A percentile compares a stretch with the other conserved stretches of the same genome.
phyloP scores from a whole-genome alignment of 352 stramenopile species.

The Globisporangium rhizosaccharum region DNA sequence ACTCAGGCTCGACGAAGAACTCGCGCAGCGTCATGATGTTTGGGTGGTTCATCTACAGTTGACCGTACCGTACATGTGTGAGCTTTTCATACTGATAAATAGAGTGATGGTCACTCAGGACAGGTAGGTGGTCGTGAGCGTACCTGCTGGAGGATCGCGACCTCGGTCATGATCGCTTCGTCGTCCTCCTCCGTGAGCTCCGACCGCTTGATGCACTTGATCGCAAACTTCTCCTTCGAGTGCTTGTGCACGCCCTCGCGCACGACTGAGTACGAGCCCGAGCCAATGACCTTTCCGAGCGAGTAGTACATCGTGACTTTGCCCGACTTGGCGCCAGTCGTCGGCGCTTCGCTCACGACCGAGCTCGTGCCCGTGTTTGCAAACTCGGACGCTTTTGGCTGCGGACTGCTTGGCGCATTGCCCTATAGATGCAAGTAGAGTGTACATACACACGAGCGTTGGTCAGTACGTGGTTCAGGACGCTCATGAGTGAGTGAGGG shows the following conservation, averaged over 20 bases:
- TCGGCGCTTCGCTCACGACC: constrained; percentile 16
- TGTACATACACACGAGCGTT: background rate
- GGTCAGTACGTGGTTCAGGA: background rate
- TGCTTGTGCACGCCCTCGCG: constrained; percentile 75
- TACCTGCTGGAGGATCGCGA: constrained; percentile 70
- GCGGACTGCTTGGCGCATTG: constrained; percentile 9
- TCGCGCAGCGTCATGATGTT: constrained; percentile 90
- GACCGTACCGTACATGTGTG: background rate
- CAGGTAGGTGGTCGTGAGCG: background rate
- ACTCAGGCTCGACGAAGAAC: constrained; percentile 86
- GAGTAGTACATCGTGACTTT: constrained; percentile 72
- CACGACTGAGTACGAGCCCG: constrained; percentile 88
- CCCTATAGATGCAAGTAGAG: background rate
- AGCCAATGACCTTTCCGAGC: constrained; percentile 81
- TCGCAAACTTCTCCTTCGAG: constrained; percentile 78
- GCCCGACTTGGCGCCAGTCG: constrained; percentile 19
- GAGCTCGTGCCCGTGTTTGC: constrained; percentile 10
- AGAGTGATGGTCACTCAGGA: background rate
- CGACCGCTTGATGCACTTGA: constrained; percentile 89
- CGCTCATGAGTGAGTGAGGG: background rate
- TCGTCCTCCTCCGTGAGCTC: constrained; percentile 75
- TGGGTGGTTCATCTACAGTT: constrained; percentile 65
- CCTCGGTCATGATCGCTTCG: constrained; percentile 69
- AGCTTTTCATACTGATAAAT: background rate
- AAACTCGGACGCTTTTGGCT: constrained; percentile 5